Evolutionary conservation across 306 rosid genomes (phyloP).

Genomic region (Lupinus albus): DNA sequence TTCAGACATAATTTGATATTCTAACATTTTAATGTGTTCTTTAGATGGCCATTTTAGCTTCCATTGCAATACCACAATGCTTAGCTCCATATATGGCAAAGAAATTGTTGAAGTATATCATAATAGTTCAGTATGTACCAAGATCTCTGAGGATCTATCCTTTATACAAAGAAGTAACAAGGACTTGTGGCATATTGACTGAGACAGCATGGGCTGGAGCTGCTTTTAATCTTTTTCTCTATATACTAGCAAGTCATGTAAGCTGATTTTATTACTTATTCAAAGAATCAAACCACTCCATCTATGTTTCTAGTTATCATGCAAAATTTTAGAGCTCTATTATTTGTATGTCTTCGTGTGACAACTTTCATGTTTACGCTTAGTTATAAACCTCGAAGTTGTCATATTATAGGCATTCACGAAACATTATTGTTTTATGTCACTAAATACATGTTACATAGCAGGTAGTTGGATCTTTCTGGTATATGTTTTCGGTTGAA

Average conservation of each 20-base stretch:
- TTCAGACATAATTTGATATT: slow-evolving; percentile 11
- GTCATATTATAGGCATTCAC: no score
- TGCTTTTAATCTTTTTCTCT: slow-evolving; percentile 79
- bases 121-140: slow-evolving; percentile 66
- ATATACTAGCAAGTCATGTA: slow-evolving; percentile 91
- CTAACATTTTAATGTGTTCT: slow-evolving; percentile 27
- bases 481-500: slow-evolving; percentile 80
- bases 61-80: slow-evolving; percentile 27
- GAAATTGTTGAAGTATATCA: slow-evolving; percentile 51
- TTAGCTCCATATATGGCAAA: slow-evolving; percentile 46
- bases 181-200: slow-evolving; percentile 75
- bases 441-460: slow-evolving; percentile 28
- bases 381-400: no score
- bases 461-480: slow-evolving; percentile 81
- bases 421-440: slow-evolving; percentile 13
- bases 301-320: slow-evolving; percentile 1
- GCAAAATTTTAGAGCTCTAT: neutral
- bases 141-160: slow-evolving; percentile 67
- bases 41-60: slow-evolving; percentile 56
- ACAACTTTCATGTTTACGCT: no score
- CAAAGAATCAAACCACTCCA: neutral
- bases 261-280: slow-evolving; percentile 40
- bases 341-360: no score
- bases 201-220: slow-evolving; percentile 95
- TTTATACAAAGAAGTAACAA: slow-evolving; percentile 69